Evolutionary conservation across 768 basidiomycete species (phyloP).

Genomic region (Agaricus blazei): DNA sequence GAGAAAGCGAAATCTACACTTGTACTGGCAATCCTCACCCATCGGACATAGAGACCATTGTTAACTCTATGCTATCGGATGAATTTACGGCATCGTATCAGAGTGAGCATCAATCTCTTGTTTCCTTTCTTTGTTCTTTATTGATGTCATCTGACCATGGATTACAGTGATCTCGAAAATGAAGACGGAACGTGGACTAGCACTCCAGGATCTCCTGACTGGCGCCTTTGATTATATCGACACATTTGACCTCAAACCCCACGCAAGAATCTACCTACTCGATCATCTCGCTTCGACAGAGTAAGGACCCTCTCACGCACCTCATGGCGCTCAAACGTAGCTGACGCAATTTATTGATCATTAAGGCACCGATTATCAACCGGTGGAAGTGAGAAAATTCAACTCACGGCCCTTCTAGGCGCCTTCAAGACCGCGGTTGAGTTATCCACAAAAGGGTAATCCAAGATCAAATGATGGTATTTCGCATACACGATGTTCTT

Average conservation of each 20-base stretch:
- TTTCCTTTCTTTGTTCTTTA: neutral
- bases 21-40: slow-evolving; percentile 98
- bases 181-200: slow-evolving; percentile 90
- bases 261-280: slow-evolving; percentile 85
- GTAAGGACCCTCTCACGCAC: slow-evolving; percentile 41
- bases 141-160: neutral
- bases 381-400: slow-evolving; percentile 92
- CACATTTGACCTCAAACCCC: slow-evolving; percentile 78
- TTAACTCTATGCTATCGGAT: slow-evolving; percentile 92
- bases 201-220: slow-evolving; percentile 88
- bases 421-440: slow-evolving; percentile 94
- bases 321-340: neutral
- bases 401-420: slow-evolving; percentile 84
- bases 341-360: neutral
- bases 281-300: slow-evolving; percentile 95
- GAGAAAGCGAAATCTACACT: slow-evolving; percentile 90
- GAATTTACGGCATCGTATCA: slow-evolving; percentile 91
- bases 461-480: slow-evolving; percentile 1
- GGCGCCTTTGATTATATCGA: slow-evolving; percentile 91
- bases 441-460: slow-evolving; percentile 42
- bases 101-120: slow-evolving; percentile 37
- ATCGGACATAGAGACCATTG: slow-evolving; percentile 86
- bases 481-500: too few species aligned
- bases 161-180: slow-evolving; percentile 73
- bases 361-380: slow-evolving; percentile 84